phyloP scores from a whole-genome alignment of 164 flowering plant species.

The Euptelea pleiosperma region DNA sequence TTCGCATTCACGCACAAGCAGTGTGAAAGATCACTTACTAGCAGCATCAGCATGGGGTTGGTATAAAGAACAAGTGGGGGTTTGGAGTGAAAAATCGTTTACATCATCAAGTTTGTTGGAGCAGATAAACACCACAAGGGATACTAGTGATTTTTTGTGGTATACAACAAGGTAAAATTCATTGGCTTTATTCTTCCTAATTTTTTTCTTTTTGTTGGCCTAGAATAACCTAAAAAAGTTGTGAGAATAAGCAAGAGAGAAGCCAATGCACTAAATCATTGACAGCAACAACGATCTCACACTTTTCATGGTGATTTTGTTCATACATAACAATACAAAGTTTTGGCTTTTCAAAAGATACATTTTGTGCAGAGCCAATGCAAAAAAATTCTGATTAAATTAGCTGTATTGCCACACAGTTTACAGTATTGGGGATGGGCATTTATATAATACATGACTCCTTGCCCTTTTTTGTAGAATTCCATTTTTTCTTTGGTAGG shows the following conservation, averaged over 20 bases:
- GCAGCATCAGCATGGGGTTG: constrained; percentile 38
- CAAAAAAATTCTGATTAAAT: too few species aligned
- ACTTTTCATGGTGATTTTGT: not conserved
- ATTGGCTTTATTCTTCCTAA: not conserved
- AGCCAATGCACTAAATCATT: not conserved
- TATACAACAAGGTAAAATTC: constrained; percentile 45
- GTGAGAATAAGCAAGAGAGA: not conserved
- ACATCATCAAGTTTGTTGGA: constrained; percentile 43
- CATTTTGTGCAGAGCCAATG: too few species aligned
- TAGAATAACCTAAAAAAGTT: not conserved
- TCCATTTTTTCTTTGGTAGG: not conserved
- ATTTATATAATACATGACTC: not conserved
- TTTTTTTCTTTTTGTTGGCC: not conserved
- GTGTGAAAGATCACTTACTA: constrained; percentile 14
- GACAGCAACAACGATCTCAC: too few species aligned
- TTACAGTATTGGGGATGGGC: not conserved
- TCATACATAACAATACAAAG: not conserved
- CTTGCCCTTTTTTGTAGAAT: not conserved
- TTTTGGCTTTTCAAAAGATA: too few species aligned
- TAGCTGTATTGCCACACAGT: too few species aligned
- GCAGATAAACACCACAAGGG: constrained; percentile 67
- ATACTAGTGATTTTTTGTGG: constrained; percentile 62
- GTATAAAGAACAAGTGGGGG: constrained; percentile 41
- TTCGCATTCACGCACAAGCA: constrained; percentile 12
- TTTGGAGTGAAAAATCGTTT: constrained; percentile 38